phyloP scores from a whole-genome alignment of 2,329 filamentous ascomycete species.

The Grosmannia penicillata region DNA sequence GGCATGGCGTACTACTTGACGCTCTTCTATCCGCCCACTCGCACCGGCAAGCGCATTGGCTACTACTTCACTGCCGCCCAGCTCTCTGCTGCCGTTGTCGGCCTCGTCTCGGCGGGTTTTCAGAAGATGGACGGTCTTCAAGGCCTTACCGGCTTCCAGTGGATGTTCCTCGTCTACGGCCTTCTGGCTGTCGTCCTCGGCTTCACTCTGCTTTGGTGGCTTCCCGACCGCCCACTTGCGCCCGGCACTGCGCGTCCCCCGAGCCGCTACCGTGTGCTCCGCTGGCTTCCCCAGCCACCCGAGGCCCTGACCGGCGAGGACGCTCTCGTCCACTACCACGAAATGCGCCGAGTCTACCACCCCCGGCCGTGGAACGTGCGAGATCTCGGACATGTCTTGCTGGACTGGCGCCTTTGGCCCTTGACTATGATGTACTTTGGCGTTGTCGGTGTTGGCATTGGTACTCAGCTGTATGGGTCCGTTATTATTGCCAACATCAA shows the following conservation, averaged over 20 bases:
- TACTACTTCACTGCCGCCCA: conserved; percentile 78
- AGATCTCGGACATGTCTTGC: conserved; percentile 55
- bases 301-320: conserved; percentile 67
- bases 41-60: conserved; percentile 77
- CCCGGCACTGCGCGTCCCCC: conserved; percentile 47
- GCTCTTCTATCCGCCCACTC: conserved; percentile 77
- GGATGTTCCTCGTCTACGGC: conserved; percentile 88
- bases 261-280: conserved; percentile 34
- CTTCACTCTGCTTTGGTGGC: conserved; percentile 69
- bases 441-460: conserved; percentile 83
- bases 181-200: conserved; percentile 60
- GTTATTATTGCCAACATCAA: conserved; percentile 75
- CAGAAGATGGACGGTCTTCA: conserved; percentile 73
- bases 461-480: conserved; percentile 75
- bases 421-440: conserved; percentile 86
- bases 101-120: conserved; percentile 79
- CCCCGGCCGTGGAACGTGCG: conserved; percentile 54
- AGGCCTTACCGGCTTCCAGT: conserved; percentile 69
- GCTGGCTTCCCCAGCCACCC: conserved; percentile 51
- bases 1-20: conserved; percentile 90
- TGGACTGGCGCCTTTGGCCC: conserved; percentile 83
- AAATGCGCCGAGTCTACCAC: conserved; percentile 69
- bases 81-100: conserved; percentile 77
- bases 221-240: conserved; percentile 66
- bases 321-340: conserved; percentile 67